These are phyloP conservation scores for Calonectria fujianensis DNA, from an alignment of 2,329 filamentous ascomycete genomes.

Conservation along the genomic window DNA sequence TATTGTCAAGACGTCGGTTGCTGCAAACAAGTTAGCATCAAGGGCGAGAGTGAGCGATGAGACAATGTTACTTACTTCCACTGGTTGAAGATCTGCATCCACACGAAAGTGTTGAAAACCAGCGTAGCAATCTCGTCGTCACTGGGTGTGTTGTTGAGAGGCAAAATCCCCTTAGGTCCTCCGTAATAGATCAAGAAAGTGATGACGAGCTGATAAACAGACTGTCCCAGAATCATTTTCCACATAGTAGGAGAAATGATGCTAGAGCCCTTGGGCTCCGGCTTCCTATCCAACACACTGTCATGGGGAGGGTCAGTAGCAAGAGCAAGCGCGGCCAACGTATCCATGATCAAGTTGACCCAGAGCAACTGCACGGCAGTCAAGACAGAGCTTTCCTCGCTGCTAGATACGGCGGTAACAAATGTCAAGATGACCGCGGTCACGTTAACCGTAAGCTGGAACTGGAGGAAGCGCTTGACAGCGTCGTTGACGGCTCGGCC, in stretches of 20 bases:
- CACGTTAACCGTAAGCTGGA: constrained; percentile 91
- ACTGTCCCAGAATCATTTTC: constrained; percentile 99
- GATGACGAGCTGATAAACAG: constrained; percentile 89
- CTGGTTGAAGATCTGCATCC: constrained; percentile 99
- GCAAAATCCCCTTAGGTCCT: constrained; percentile 63
- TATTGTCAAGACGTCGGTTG: constrained; percentile 95
- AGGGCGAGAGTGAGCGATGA: not conserved
- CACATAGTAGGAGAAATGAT: constrained; percentile 95
- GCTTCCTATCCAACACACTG: constrained; percentile 86
- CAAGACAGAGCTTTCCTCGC: constrained; percentile 82
- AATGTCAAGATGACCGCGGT: constrained; percentile 93
- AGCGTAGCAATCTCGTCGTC: constrained; percentile 80
- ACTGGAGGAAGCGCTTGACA: constrained; percentile 85
- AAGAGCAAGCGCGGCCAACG: constrained; percentile 90
- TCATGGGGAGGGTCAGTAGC: constrained; percentile 93
- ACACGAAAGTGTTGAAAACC: constrained; percentile 98
- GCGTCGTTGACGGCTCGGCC: constrained; percentile 86
- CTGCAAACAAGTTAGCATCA: constrained; percentile 60
- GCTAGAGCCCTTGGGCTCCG: constrained; percentile 73
- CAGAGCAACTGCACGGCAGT: constrained; percentile 94
- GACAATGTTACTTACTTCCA: constrained; percentile 81
- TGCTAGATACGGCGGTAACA: constrained; percentile 86
- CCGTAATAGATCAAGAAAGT: constrained; percentile 90
- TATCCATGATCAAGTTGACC: constrained; percentile 99
- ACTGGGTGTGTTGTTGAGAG: constrained; percentile 69